phyloP scores from a whole-genome alignment of 164 flowering plant species.

The Liriodendron chinense region DNA sequence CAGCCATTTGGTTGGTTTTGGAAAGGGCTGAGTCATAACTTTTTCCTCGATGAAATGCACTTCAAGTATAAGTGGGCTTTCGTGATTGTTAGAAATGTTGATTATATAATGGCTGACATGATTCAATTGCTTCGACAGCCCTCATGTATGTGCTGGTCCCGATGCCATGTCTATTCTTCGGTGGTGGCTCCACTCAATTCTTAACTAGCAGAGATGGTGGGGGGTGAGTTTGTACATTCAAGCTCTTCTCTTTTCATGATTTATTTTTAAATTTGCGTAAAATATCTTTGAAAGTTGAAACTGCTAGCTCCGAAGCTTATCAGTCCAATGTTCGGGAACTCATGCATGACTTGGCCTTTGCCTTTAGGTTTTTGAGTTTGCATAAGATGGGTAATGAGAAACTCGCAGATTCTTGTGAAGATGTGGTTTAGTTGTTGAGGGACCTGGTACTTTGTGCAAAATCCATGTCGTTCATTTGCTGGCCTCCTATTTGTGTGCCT shows the following conservation, averaged over 20 bases:
- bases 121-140: conserved; percentile 40
- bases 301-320: background rate
- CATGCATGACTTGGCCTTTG: background rate
- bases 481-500: no score
- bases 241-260: background rate
- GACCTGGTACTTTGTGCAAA: background rate
- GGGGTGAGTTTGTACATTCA: conserved; percentile 48
- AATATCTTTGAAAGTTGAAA: background rate
- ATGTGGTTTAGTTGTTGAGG: background rate
- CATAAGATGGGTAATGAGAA: background rate
- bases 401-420: background rate
- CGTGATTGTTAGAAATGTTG: background rate
- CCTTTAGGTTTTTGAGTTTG: background rate
- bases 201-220: conserved; percentile 91
- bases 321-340: background rate
- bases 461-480: no score
- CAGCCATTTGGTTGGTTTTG: background rate
- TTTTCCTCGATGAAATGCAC: background rate
- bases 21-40: background rate
- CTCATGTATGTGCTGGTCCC: conserved; percentile 95
- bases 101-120: background rate
- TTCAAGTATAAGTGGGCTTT: background rate
- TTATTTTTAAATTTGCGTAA: background rate
- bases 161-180: conserved; percentile 96
- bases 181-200: conserved; percentile 91